Evolutionary conservation across 139 green algal species (phyloP).

Genomic region (Coelastrella sp.): DNA sequence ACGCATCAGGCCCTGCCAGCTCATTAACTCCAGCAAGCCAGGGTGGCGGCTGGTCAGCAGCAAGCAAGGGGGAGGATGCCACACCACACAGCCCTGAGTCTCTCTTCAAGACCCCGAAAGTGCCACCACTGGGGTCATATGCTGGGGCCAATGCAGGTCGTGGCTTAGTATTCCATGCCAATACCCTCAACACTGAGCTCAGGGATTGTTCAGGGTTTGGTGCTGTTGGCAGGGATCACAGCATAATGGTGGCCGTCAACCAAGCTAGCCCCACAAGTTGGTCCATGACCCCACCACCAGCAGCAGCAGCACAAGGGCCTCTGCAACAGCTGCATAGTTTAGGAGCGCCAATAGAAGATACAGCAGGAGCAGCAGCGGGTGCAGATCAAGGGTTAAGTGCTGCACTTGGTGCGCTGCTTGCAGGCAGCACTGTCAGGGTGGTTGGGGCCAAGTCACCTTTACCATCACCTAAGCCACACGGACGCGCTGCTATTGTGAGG

Average conservation of each 20-base stretch:
- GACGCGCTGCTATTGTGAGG: not conserved
- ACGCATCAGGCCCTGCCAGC: not conserved
- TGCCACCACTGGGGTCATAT: not conserved
- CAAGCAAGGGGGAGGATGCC: not conserved
- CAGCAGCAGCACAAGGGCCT: not conserved
- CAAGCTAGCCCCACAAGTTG: not conserved
- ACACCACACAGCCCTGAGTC: not conserved
- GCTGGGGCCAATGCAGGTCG: not conserved
- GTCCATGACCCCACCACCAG: not conserved
- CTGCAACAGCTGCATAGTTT: not conserved
- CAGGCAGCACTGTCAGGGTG: not conserved
- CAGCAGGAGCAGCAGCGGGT: not conserved
- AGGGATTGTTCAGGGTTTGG: not conserved
- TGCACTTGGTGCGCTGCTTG: not conserved
- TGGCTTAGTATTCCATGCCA: too few relatives aligned
- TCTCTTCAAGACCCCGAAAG: constrained; percentile 2
- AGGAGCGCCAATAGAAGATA: not conserved
- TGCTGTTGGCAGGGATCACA: not conserved
- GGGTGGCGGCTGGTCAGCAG: not conserved
- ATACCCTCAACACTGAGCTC: not conserved
- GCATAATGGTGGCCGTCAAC: not conserved
- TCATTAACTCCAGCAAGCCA: not conserved
- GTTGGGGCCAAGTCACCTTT: too few relatives aligned
- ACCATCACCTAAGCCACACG: too few relatives aligned
- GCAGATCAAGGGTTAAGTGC: not conserved